Base-by-base conservation (phyloP, 495 filamentous ascomycete species). In the Aspergillus saccharolyticus region DNA sequence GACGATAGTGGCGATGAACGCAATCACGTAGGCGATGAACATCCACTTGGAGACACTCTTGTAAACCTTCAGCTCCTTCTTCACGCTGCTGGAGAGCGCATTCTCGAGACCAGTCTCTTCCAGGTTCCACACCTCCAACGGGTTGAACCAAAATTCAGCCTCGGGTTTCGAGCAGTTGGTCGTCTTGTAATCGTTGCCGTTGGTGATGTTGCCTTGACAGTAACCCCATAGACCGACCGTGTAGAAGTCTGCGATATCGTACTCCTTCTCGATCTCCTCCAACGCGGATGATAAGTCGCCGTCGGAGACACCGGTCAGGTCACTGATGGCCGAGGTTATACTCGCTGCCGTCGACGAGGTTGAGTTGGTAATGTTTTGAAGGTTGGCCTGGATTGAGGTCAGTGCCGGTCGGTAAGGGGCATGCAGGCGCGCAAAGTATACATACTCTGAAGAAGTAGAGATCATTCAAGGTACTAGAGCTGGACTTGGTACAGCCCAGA, bases 221-320 rank as follows among this genome's bases (percentile, higher is more conserved):
- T 91, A 97, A 67, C 88, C 87, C 88, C 88, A 96, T 24, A 98
- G 78, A 59, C 82, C 82, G 67, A 96, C 79, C 52, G 84, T 80
- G 81, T 97, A 97, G 65, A 85, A 82, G 70, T 95, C 85, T 53
- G 77, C 79, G 44, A 97, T 76, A 21, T 80, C 77, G 22, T 85
- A 76, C 10, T 85, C 76, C 1, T 67, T 59, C 59, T 76, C 59
- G 9, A 74, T 67, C 47, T 66, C 60, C 47, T 67, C 53, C n/a
- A 78, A 57, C 22, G 68, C 62, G 46, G 65, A 42, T 14, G 64
- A 56, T 53, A 78, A 59, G 7, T 76, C 59, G 22, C 62, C 53
- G 19, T 68, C 60, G 30, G 59, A 69, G 44, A 76, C 74, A 24
- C 62, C 65, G 39, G 61, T 62, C 21, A 63, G 55, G 0, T 71